Base-by-base conservation (phyloP, 768 basidiomycete species). In the Kwoniella pini region DNA sequence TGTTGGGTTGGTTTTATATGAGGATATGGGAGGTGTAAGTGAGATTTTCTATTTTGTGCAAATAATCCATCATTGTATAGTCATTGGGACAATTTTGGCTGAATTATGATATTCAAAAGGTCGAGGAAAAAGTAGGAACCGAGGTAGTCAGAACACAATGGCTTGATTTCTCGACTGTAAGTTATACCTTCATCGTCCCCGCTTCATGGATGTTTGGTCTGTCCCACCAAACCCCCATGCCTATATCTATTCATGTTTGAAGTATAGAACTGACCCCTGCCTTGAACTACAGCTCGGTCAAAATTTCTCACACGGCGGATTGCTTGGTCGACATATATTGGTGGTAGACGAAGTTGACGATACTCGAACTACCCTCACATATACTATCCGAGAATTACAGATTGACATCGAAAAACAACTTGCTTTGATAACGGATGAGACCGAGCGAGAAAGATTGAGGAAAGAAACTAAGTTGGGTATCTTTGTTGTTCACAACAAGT, bases 111-210 rank as follows among this genome's bases (percentile, higher is more conserved):
- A 7, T n/a, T n/a, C n/a, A n/a, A 15, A 51, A 73, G 60, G 72
- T 75, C 39, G 77, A 69, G 19, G 77, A 78, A 56, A 60, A 64
- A n/a, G 64, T 70, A 19, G 75, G 77, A 0, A 74, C 72, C 15
- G 87, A 96, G 76, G 91, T 99, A 65, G 82, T 96, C 69, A 85
- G 94, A 55, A 99, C 94, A 15, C 96, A 99, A 79, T 99, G 96
- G 96, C 81, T 98, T 19, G 81, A 82, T 62, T 80, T 81, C 55
- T 76, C 73, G 15, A 80, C 79, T 4, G 75, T 81, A 46, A 67
- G 79, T 31, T 28, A 10, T 5, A 30, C 21, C 33, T 30, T 21
- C 9, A n/a, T 51, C 30, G 24, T 17, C n/a, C n/a, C n/a, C n/a
- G n/a, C n/a, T n/a, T n/a, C n/a, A n/a, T n/a, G n/a, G n/a, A n/a